Evolutionary conservation across 2,329 filamentous ascomycete species (phyloP), one percentile per base, ranked within the genome.

Genomic region (Ophiostoma triangulosporum): DNA sequence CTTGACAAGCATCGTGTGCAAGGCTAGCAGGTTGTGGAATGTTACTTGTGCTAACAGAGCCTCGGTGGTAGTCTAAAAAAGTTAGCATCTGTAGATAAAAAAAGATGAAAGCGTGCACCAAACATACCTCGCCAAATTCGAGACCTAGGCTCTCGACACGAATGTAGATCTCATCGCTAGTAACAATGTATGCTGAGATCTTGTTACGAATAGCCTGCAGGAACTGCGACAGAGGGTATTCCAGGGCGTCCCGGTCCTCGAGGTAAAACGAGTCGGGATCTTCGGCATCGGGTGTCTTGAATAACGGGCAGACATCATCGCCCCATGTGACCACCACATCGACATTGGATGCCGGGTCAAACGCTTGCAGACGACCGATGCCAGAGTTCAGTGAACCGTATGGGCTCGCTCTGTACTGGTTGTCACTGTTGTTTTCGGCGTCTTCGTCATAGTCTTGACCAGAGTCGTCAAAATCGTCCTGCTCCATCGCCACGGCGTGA

Each of bases 71-170:
- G 55, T 61, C 60, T 59, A 32, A 32, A 26, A 2, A 24, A 12
- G 53, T 59, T 43, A 57, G 45, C 14, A 20, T 24, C 8, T n/a
- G 17, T 24, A 20, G 15, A 31, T 22, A n/a, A 15, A 20, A 1
- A 33, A 43, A n/a, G n/a, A n/a, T n/a, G 1, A 50, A 40, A 27
- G 15, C 4, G 9, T 14, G n/a, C n/a, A 14, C 6, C 3, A 36
- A 26, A 40, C 70, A 58, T 64, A 74, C 73, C 65, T 77, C 74
- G 20, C 72, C 66, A 62, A 77, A 76, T 61, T 77, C 74, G 31
- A 78, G 65, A 8, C 72, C 73, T 38, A 78, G 68, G 55, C 75
- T 71, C 27, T 77, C 73, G 48, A 77, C 64, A 55, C 74, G 72
- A 38, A 77, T 68, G n/a, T 72, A 66, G 40, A 78, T 63, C 54